phyloP scores from a whole-genome alignment of 2,329 filamentous ascomycete genomes.

The Lasiodiplodia theobromae region DNA sequence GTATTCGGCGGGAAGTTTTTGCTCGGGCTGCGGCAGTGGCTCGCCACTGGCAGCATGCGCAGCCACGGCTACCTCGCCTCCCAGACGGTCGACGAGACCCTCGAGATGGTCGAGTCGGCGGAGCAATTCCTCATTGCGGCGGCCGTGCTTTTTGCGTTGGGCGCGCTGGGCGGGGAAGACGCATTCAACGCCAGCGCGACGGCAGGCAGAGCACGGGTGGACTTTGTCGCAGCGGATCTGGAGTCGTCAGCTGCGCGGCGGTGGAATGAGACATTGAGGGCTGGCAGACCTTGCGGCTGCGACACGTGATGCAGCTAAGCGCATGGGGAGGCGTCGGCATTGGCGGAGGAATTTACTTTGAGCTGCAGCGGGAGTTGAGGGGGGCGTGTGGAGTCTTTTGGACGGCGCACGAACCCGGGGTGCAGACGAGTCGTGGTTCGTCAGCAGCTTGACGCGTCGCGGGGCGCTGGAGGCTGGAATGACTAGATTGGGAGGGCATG shows the following conservation, averaged over 20 bases:
- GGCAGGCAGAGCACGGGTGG: conserved; percentile 18
- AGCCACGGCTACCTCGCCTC: conserved; percentile 28
- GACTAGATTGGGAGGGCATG: background rate
- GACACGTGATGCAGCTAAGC: conserved; percentile 26
- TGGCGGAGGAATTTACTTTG: background rate
- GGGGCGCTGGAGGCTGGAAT: background rate
- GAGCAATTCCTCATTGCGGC: conserved; percentile 29
- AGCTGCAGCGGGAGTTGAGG: background rate
- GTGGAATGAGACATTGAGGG: background rate
- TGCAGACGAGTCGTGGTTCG: background rate
- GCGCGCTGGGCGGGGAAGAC: conserved; percentile 27
- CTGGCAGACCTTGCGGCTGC: background rate
- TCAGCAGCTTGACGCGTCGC: background rate
- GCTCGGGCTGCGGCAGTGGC: background rate
- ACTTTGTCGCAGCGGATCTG: conserved; percentile 29
- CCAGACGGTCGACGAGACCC: conserved; percentile 27
- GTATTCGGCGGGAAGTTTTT: background rate
- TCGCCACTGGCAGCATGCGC: conserved; percentile 7
- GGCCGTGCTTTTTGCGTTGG: conserved; percentile 25
- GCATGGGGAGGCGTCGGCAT: conserved; percentile 23
- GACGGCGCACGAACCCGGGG: background rate
- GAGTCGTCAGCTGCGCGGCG: background rate
- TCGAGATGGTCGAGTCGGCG: conserved; percentile 29
- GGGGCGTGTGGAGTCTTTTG: conserved; percentile 1
- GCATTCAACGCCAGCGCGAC: conserved; percentile 25